Percentiles rank a stretch among this genome's conserved stretches.
Conservation (phyloP, 257 asterid species). For the Eustoma russellianum region DNA sequence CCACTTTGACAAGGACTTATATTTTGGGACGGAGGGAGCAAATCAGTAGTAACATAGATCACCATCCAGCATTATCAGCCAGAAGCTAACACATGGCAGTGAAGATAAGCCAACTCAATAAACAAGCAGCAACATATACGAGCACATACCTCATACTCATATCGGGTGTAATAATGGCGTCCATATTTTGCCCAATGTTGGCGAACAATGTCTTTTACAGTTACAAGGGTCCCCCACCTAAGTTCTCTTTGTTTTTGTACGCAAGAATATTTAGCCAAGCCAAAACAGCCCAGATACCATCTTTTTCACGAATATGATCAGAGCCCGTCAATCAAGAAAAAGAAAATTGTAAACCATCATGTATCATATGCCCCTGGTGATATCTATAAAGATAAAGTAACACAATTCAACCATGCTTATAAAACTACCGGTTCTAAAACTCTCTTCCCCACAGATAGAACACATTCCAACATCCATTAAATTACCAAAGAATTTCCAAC, state of each 20-base stretch:
- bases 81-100: too few relatives aligned
- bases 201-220: slow-evolving; percentile 91
- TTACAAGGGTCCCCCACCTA: slow-evolving; percentile 60
- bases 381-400: not conserved
- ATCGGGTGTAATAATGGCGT: slow-evolving; percentile 95
- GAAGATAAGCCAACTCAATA: too few relatives aligned
- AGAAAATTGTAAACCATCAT: not conserved
- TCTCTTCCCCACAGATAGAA: slow-evolving; percentile 99
- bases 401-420: not conserved
- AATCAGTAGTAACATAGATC: too few relatives aligned
- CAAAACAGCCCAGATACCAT: slow-evolving; percentile 99
- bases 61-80: too few relatives aligned
- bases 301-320: slow-evolving; percentile 96
- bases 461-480: slow-evolving; percentile 99
- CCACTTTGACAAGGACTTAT: too few relatives aligned
- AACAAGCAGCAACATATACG: slow-evolving; percentile 2
- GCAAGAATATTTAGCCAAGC: slow-evolving; percentile 95
- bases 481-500: slow-evolving; percentile 99
- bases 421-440: slow-evolving; percentile 94
- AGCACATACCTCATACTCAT: slow-evolving; percentile 78
- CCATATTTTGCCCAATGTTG: slow-evolving; percentile 93
- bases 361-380: not conserved
- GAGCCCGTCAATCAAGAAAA: slow-evolving; percentile 47
- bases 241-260: slow-evolving; percentile 73
- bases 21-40: too few relatives aligned